Evolutionary conservation across 768 basidiomycete genomes (phyloP).

Genomic region (Trametes cingulata): DNA sequence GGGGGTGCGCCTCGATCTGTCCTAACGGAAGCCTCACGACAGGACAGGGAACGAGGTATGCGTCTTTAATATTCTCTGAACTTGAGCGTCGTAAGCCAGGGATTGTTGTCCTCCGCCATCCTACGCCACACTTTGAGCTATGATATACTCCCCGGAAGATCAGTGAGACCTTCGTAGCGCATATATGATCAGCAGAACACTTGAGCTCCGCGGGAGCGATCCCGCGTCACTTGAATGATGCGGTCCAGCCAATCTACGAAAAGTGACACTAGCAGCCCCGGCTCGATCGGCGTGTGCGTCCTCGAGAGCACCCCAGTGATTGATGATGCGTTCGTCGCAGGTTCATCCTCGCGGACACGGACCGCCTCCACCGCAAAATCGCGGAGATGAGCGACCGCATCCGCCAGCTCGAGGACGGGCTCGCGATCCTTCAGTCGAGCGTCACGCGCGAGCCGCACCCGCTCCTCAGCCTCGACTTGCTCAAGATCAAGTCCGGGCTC

Average conservation of each 20-base stretch:
- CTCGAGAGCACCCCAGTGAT: neutral
- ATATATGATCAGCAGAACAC: too few relatives aligned
- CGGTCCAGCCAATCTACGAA: too few relatives aligned
- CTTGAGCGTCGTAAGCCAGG: too few relatives aligned
- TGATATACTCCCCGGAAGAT: too few relatives aligned
- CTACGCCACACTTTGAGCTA: too few relatives aligned
- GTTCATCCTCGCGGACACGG: slow-evolving; percentile 66
- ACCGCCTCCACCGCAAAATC: slow-evolving; percentile 65
- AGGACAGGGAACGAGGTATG: slow-evolving; percentile 75
- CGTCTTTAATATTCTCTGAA: neutral
- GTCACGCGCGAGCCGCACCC: slow-evolving; percentile 59
- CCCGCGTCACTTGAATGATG: too few relatives aligned
- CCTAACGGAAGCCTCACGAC: slow-evolving; percentile 77
- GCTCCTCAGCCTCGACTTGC: slow-evolving; percentile 50
- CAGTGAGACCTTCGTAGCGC: too few relatives aligned
- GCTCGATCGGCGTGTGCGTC: neutral
- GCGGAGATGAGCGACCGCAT: slow-evolving; percentile 67
- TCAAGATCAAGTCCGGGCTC: slow-evolving; percentile 56
- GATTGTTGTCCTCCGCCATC: too few relatives aligned
- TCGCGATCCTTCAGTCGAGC: slow-evolving; percentile 59
- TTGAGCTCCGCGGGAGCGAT: too few relatives aligned
- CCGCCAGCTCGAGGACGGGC: slow-evolving; percentile 67
- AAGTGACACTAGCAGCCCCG: neutral
- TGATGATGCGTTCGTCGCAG: slow-evolving; percentile 32
- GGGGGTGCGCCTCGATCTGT: slow-evolving; percentile 78